Percentiles rank a stretch among this genome's conserved stretches.
Conservation (phyloP, 2,329 filamentous ascomycete genomes). For the Ceratocystiopsis sp. region DNA sequence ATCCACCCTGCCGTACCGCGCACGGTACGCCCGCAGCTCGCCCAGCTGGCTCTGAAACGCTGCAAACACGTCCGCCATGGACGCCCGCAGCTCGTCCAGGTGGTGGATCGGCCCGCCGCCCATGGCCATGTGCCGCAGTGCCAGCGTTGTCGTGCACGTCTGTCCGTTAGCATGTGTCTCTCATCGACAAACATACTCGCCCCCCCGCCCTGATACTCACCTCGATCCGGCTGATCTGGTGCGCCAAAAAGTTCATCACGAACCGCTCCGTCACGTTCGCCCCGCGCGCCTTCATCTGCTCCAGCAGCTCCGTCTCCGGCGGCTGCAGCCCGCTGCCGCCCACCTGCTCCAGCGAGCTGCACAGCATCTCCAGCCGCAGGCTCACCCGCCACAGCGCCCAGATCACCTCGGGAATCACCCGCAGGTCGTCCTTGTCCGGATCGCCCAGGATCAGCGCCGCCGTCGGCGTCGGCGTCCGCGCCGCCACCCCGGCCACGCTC, state of each 20-base stretch:
- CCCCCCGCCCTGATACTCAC: too few relatives aligned
- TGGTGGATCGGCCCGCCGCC: slow-evolving; percentile 45
- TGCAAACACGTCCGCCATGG: slow-evolving; percentile 56
- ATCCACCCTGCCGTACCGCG: slow-evolving; percentile 18
- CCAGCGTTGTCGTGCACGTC: slow-evolving; percentile 67
- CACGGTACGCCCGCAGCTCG: slow-evolving; percentile 46
- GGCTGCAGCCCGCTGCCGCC: slow-evolving; percentile 48
- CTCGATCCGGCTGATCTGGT: slow-evolving; percentile 89
- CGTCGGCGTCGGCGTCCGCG: background rate
- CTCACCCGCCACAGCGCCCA: slow-evolving; percentile 86
- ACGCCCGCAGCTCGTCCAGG: slow-evolving; percentile 57
- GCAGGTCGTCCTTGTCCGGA: slow-evolving; percentile 2
- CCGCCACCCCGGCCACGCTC: background rate
- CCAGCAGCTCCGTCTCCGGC: slow-evolving; percentile 69
- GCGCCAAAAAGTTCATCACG: slow-evolving; percentile 77
- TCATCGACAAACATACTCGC: too few relatives aligned
- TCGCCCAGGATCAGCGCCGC: slow-evolving; percentile 1
- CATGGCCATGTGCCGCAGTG: slow-evolving; percentile 60
- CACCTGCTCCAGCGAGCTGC: slow-evolving; percentile 65
- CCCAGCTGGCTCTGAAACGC: slow-evolving; percentile 43
- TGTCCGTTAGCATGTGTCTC: too few relatives aligned
- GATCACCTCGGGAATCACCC: slow-evolving; percentile 44
- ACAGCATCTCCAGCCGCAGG: slow-evolving; percentile 81
- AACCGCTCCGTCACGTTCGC: slow-evolving; percentile 82
- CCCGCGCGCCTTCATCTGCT: slow-evolving; percentile 46